Evolutionary conservation across 2,329 filamentous ascomycete genomes (phyloP).

Genomic region (Trichoderma lentiforme): DNA sequence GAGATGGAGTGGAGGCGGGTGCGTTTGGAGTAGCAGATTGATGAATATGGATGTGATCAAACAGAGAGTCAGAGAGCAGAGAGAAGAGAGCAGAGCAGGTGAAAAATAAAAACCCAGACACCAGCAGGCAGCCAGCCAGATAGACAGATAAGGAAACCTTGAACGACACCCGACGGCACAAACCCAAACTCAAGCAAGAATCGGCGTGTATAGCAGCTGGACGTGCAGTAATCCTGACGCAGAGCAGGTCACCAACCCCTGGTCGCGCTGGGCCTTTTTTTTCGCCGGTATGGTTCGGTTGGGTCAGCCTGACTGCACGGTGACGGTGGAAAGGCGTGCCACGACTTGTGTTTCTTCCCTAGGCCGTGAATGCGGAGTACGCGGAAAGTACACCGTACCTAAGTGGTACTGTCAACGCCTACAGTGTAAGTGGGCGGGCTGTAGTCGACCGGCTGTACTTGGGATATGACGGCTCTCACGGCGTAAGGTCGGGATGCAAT

Average conservation of each 20-base stretch:
- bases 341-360: background rate
- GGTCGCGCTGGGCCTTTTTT: background rate
- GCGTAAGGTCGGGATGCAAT: background rate
- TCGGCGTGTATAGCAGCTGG: background rate
- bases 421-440: background rate
- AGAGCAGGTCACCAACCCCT: background rate
- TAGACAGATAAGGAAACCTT: background rate
- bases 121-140: background rate
- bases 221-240: background rate
- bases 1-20: background rate
- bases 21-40: background rate
- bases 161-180: background rate
- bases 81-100: background rate
- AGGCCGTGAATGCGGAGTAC: background rate
- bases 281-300: background rate
- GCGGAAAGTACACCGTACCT: constrained; percentile 2
- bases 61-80: background rate
- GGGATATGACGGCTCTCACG: background rate
- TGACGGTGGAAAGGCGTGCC: constrained; percentile 2
- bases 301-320: constrained; percentile 11
- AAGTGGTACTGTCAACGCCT: background rate
- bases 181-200: background rate
- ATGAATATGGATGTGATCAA: background rate
- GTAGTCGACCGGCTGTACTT: background rate
- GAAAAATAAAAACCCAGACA: background rate